Base-by-base conservation (phyloP, 495 filamentous ascomycete species). In the Hapsidospora chrysogenum region DNA sequence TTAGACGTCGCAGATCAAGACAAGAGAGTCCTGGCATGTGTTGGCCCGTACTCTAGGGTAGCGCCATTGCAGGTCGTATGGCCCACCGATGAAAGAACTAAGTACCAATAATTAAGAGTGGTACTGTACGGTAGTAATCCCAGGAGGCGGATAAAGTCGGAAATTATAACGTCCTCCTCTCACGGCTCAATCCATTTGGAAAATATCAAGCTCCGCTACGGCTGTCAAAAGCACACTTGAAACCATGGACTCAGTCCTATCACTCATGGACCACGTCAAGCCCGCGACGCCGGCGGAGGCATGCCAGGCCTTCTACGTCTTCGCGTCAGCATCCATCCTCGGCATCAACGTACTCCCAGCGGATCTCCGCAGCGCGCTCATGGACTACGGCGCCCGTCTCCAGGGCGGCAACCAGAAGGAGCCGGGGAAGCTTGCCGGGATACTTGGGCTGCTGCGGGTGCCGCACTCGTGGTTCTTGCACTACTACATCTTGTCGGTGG, bases 391-490 rank as follows among this genome's bases (percentile, higher is more conserved):
- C n/a, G 57, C 64, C 13, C 50, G 67, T 39, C 22, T 16, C 10
- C 17, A 18, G 13, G 11, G 9, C 4, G 13, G 5, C 6, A 42
- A 33, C 20, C 47, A 36, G n/a, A 25, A 35, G 2, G n/a, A 14
- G 13, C 32, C 9, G 8, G 33, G 41, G 27, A 13, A 26, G 29
- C 33, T 18, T 22, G 30, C 14, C 20, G 21, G n/a, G 30, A 33
- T 36, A 17, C 17, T 52, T 31, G 30, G 36, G 3, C 22, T 55
- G 20, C 28, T 63, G 30, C 63, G 61, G 47, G 79, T 96, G 9
- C 85, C 92, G 3, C 89, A 95, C 52, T 59, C 65, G 34, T 97
- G 76, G 65, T 97, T 97, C 56, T 65, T 58, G 6, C 77, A 85
- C 37, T 97, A 93, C 55, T 97, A 97, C 48, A 47, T 82, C 22